phyloP scores from a whole-genome alignment of 257 asterid species.

The Nicotiana undulata region DNA sequence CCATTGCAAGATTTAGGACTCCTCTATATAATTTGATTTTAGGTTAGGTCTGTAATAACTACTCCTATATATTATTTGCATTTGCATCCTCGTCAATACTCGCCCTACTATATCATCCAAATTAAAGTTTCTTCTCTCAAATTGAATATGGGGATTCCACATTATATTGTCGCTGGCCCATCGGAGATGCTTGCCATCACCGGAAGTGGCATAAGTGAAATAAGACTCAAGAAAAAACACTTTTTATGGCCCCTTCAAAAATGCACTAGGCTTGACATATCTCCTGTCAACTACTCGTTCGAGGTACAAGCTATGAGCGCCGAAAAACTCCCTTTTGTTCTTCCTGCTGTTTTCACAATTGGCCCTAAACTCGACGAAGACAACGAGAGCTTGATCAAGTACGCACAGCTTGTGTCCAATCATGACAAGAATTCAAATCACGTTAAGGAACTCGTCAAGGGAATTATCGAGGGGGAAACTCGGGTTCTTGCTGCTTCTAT shows the following conservation, averaged over 20 bases:
- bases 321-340: slow-evolving; percentile 62
- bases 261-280: slow-evolving; percentile 31
- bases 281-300: slow-evolving; percentile 63
- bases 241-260: slow-evolving; percentile 5
- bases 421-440: slow-evolving; percentile 49
- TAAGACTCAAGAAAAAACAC: not conserved
- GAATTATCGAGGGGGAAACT: slow-evolving; percentile 67
- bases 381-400: slow-evolving; percentile 29
- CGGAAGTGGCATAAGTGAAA: not conserved
- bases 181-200: slow-evolving; percentile 1
- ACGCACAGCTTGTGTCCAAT: slow-evolving; percentile 55
- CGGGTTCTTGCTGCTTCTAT: slow-evolving; percentile 59
- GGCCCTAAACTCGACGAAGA: slow-evolving; percentile 44
- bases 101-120: not conserved
- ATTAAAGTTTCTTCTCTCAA: not conserved
- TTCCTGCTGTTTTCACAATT: slow-evolving; percentile 69
- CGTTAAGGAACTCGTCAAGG: slow-evolving; percentile 52
- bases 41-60: not conserved
- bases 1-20: not conserved
- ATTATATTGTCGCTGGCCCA: not conserved
- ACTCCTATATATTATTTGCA: not conserved
- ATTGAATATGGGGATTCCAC: not conserved
- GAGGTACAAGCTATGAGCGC: slow-evolving; percentile 76
- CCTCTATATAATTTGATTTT: not conserved
- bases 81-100: not conserved